Evolutionary conservation across 164 flowering plant species (phyloP).

Genomic region (Chimonanthus praecox): DNA sequence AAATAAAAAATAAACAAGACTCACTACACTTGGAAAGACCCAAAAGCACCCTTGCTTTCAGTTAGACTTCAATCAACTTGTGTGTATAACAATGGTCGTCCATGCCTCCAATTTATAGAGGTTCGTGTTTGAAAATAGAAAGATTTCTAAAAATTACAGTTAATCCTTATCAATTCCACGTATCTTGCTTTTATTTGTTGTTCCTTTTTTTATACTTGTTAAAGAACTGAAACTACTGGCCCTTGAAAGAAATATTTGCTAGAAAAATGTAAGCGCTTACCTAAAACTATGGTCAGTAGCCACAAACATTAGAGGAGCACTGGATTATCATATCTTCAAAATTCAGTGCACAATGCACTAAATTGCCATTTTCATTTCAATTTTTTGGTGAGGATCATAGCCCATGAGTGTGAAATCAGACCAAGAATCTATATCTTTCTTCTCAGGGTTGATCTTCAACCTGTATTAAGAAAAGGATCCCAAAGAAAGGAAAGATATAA

Average conservation of each 20-base stretch:
- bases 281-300: background rate
- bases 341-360: slow-evolving; percentile 15
- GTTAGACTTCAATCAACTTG: too few relatives aligned
- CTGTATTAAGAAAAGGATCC: slow-evolving; percentile 25
- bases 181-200: too few relatives aligned
- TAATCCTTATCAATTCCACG: too few relatives aligned
- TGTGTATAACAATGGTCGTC: too few relatives aligned
- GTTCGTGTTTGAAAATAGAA: too few relatives aligned
- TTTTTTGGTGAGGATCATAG: slow-evolving; percentile 83
- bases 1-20: too few relatives aligned
- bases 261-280: background rate
- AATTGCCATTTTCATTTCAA: slow-evolving; percentile 91
- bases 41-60: too few relatives aligned
- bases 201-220: too few relatives aligned
- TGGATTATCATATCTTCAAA: background rate
- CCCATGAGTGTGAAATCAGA: slow-evolving; percentile 71
- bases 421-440: slow-evolving; percentile 73
- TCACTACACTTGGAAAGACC: too few relatives aligned
- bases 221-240: too few relatives aligned
- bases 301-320: background rate
- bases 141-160: too few relatives aligned
- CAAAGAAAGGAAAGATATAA: background rate
- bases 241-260: background rate
- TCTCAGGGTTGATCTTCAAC: slow-evolving; percentile 74
- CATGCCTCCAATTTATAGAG: too few relatives aligned